Conservation (phyloP, 2,329 filamentous ascomycete genomes). For the Didymellaceae sp. region DNA sequence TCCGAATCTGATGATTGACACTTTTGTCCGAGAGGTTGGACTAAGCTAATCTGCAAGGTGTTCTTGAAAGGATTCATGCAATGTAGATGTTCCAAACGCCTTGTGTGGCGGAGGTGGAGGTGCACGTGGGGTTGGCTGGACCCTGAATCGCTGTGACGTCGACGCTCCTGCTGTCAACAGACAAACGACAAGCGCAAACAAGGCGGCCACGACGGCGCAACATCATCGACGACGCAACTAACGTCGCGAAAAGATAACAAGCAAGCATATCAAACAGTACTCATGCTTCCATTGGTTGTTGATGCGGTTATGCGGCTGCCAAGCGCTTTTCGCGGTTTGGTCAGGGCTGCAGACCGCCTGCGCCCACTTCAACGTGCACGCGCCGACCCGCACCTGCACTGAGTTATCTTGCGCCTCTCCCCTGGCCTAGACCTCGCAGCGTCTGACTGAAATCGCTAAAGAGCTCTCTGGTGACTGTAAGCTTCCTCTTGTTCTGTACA, state of each 20-base stretch:
- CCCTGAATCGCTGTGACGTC: slow-evolving; percentile 15
- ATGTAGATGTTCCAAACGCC: slow-evolving; percentile 1
- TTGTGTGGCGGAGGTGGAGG: slow-evolving; percentile 7
- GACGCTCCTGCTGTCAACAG: slow-evolving; percentile 3
- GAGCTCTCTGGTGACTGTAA: not conserved
- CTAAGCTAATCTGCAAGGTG: not conserved
- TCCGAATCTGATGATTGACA: not conserved
- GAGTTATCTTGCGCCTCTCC: slow-evolving; percentile 13
- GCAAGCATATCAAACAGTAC: not conserved
- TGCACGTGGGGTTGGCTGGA: slow-evolving; percentile 3
- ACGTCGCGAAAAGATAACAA: not conserved
- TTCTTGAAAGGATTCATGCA: not conserved
- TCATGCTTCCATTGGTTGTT: slow-evolving; percentile 26
- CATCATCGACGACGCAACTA: not conserved
- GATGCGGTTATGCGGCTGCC: slow-evolving; percentile 32
- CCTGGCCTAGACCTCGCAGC: slow-evolving; percentile 1
- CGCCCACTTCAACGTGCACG: slow-evolving; percentile 21
- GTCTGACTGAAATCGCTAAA: not conserved
- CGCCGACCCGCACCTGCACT: slow-evolving; percentile 23
- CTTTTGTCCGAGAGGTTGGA: not conserved
- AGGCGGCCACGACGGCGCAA: not conserved
- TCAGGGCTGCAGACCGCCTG: slow-evolving; percentile 15
- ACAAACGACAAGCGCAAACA: slow-evolving; percentile 5
- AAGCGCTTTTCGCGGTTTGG: slow-evolving; percentile 26
- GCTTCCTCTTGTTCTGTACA: not conserved